Evolutionary conservation across 1,284 basidiomycete genomes (phyloP).

Genomic region (Prillingera fragicola): DNA sequence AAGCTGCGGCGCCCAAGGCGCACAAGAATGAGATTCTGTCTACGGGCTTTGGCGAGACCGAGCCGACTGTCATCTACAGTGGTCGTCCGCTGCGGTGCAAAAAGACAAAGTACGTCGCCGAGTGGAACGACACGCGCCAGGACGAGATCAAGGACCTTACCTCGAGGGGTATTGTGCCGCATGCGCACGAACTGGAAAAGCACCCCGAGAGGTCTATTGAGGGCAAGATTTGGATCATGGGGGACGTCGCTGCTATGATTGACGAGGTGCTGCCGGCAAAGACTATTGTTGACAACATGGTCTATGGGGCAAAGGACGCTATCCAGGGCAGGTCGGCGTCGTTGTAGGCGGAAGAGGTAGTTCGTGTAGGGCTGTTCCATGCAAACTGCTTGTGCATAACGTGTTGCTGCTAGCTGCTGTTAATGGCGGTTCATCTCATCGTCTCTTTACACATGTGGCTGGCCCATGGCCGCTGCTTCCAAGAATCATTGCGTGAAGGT

Average conservation of each 20-base stretch:
- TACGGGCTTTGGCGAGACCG: slow-evolving; percentile 47
- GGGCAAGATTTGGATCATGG: slow-evolving; percentile 68
- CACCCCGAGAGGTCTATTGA: slow-evolving; percentile 68
- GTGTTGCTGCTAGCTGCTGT: no score
- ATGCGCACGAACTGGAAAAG: slow-evolving; percentile 63
- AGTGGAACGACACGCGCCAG: slow-evolving; percentile 54
- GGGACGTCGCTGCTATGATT: slow-evolving; percentile 70
- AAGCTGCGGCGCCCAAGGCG: slow-evolving; percentile 71
- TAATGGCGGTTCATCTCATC: no score
- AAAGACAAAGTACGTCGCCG: slow-evolving; percentile 70
- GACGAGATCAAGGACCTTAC: slow-evolving; percentile 59
- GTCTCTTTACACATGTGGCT: no score
- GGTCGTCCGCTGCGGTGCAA: slow-evolving; percentile 79
- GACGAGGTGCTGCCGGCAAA: slow-evolving; percentile 72
- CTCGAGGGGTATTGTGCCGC: slow-evolving; percentile 68
- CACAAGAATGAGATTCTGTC: slow-evolving; percentile 64
- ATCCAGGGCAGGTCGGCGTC: slow-evolving; percentile 20
- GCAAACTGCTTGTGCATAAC: no score
- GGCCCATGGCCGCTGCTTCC: no score
- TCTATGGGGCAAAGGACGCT: slow-evolving; percentile 28
- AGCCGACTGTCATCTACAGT: slow-evolving; percentile 77
- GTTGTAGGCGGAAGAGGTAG: no score
- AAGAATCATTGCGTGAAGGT: no score
- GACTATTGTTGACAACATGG: slow-evolving; percentile 72
- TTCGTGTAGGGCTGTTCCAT: no score